Conservation (phyloP, 345 rosid species). For the Firmiana major region DNA sequence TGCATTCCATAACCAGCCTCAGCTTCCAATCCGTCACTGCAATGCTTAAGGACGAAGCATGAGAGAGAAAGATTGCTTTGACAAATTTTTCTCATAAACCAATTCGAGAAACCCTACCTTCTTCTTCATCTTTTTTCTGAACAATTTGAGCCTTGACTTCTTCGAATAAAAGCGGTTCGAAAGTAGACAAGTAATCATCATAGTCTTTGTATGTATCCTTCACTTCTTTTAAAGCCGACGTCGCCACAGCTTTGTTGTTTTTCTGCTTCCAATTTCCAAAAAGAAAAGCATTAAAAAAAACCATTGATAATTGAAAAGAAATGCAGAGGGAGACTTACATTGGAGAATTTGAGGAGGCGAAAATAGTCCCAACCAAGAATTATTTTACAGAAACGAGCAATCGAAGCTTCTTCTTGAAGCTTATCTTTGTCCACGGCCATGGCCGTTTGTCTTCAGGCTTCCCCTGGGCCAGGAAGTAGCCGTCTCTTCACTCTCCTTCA, state of each 20-base stretch:
- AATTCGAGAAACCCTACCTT: slow-evolving; percentile 42
- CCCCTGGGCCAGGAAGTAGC: too few species aligned
- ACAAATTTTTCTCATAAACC: background rate
- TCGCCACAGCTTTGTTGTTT: slow-evolving; percentile 23
- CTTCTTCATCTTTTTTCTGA: slow-evolving; percentile 69
- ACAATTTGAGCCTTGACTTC: slow-evolving; percentile 90
- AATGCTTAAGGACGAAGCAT: background rate
- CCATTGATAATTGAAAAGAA: background rate
- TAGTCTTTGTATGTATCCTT: slow-evolving; percentile 61
- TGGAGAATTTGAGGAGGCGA: slow-evolving; percentile 47
- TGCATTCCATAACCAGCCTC: slow-evolving; percentile 68
- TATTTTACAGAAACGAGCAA: slow-evolving; percentile 59
- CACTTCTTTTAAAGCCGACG: slow-evolving; percentile 44
- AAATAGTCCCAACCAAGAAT: slow-evolving; percentile 80
- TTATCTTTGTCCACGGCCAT: slow-evolving; percentile 56
- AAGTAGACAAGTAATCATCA: slow-evolving; percentile 74
- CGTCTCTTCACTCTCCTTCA: too few species aligned
- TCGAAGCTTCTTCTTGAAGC: slow-evolving; percentile 55
- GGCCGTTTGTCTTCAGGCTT: background rate
- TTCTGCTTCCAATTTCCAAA: slow-evolving; percentile 23
- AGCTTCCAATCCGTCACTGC: slow-evolving; percentile 57
- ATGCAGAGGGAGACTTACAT: slow-evolving; percentile 25
- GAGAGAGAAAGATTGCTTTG: background rate
- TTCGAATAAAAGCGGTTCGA: slow-evolving; percentile 86
- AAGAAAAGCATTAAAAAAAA: background rate